These are phyloP conservation scores for Porphyrellus cyaneotinctus DNA, from an alignment of 768 basidiomycete species.

Conservation along the genomic window DNA sequence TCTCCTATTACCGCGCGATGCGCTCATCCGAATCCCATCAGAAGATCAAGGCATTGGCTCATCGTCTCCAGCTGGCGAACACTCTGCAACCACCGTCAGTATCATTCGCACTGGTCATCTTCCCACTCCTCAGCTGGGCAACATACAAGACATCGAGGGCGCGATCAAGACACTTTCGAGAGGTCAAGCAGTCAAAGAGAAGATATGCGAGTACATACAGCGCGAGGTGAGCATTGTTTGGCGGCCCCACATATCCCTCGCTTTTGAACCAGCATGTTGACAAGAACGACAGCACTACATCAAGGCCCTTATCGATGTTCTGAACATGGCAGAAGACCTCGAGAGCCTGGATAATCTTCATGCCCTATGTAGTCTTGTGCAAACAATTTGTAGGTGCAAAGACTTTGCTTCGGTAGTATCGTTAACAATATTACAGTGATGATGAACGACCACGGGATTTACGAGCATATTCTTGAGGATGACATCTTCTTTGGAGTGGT, in stretches of 20 bases:
- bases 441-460: conserved; percentile 91
- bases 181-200: conserved; percentile 70
- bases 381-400: conserved; percentile 75
- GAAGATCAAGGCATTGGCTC: conserved; percentile 48
- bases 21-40: conserved; percentile 16
- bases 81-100: conserved; percentile 52
- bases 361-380: conserved; percentile 87
- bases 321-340: conserved; percentile 87
- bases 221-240: conserved; percentile 56
- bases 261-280: neutral
- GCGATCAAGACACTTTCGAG: conserved; percentile 73
- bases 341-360: conserved; percentile 90
- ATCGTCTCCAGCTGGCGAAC: conserved; percentile 66
- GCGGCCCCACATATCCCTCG: neutral
- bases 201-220: conserved; percentile 87
- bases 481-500: conserved; percentile 89
- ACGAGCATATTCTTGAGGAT: conserved; percentile 93
- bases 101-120: conserved; percentile 72
- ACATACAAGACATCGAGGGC: conserved; percentile 74
- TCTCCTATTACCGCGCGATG: conserved; percentile 13
- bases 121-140: conserved; percentile 71
- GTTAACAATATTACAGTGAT: conserved; percentile 53
- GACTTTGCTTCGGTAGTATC: neutral
- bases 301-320: conserved; percentile 77
- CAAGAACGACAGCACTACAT: conserved; percentile 67